phyloP scores from a whole-genome alignment of 768 basidiomycete species.

The Boletus tomentosulus region DNA sequence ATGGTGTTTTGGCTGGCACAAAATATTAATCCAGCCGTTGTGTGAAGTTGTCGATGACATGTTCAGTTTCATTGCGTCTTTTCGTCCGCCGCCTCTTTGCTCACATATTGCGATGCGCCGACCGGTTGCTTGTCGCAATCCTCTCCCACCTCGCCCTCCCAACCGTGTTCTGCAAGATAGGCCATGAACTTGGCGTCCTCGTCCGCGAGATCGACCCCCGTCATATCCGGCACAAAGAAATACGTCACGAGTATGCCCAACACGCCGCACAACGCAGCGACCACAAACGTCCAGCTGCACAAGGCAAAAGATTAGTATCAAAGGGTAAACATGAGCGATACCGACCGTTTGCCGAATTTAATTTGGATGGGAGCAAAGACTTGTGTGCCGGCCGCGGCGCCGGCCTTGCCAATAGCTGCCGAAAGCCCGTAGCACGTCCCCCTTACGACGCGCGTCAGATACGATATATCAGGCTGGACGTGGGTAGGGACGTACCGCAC shows the following conservation, averaged over 20 bases:
- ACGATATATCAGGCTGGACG: neutral
- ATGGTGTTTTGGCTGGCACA: too few relatives aligned
- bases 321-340: neutral
- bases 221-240: conserved; percentile 65
- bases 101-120: conserved; percentile 3
- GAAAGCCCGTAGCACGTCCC: conserved; percentile 69
- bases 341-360: conserved; percentile 56
- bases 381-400: conserved; percentile 68
- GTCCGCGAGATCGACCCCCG: conserved; percentile 60
- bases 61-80: neutral
- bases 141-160: conserved; percentile 61
- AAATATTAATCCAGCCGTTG: too few relatives aligned
- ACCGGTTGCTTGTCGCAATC: conserved; percentile 35
- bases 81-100: conserved; percentile 9
- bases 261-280: conserved; percentile 61
- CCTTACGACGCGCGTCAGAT: conserved; percentile 21
- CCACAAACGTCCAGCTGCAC: conserved; percentile 60
- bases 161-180: conserved; percentile 58
- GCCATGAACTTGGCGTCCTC: conserved; percentile 61
- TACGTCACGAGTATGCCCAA: conserved; percentile 62
- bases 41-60: too few relatives aligned
- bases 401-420: conserved; percentile 64
- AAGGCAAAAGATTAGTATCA: neutral
- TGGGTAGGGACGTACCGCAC: conserved; percentile 39
- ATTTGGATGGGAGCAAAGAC: conserved; percentile 64